Evolutionary conservation across 176 grass and related monocot genomes (phyloP).

Genomic region (Rhynchospora breviuscula): DNA sequence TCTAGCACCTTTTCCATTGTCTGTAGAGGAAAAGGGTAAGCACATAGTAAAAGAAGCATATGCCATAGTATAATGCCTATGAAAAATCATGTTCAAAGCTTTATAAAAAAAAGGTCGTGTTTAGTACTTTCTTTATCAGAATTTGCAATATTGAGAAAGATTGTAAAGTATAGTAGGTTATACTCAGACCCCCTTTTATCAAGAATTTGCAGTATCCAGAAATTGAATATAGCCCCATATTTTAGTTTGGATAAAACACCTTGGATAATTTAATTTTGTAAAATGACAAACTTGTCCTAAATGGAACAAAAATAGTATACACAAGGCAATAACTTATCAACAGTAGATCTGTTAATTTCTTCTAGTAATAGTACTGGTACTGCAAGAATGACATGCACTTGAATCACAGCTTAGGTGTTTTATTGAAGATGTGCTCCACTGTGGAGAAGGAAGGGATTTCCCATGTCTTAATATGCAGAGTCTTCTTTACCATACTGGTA

Average conservation of each 20-base stretch:
- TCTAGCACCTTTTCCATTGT: slow-evolving; percentile 90
- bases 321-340: not conserved
- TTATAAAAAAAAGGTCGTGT: too few relatives aligned
- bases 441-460: not conserved
- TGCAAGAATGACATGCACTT: not conserved
- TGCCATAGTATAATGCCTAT: not conserved
- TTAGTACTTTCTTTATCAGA: too few relatives aligned
- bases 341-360: not conserved
- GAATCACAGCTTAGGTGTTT: not conserved
- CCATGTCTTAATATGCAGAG: not conserved
- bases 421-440: not conserved
- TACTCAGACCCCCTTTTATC: not conserved
- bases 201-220: not conserved
- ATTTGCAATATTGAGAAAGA: not conserved
- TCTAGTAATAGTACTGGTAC: not conserved
- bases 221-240: not conserved
- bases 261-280: not conserved
- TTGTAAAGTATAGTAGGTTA: not conserved
- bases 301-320: not conserved
- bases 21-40: slow-evolving; percentile 28
- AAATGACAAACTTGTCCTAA: not conserved
- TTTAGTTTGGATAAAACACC: not conserved
- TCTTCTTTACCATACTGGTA: not conserved
- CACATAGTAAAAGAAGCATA: not conserved
- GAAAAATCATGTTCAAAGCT: not conserved